These are phyloP conservation scores for Solanum chilense DNA, from an alignment of 257 asterid species.

Conservation along the genomic window DNA sequence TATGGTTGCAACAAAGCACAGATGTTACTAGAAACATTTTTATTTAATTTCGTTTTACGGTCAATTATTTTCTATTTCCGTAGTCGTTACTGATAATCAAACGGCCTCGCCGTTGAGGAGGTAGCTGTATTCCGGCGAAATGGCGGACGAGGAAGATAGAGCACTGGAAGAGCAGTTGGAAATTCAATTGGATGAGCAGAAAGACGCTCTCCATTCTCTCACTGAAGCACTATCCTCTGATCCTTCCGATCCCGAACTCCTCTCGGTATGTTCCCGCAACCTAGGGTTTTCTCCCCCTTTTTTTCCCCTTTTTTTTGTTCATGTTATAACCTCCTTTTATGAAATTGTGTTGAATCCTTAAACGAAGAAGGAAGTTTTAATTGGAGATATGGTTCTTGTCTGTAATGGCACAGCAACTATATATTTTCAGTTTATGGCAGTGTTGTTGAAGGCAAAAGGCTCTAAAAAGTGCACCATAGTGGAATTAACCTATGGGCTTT, in stretches of 20 bases:
- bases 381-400: background rate
- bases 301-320: background rate
- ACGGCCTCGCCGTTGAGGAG: background rate
- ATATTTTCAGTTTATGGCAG: background rate
- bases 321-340: background rate
- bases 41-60: background rate
- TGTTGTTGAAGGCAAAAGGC: background rate
- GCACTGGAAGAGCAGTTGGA: conserved; percentile 65
- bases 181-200: conserved; percentile 59
- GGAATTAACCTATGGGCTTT: background rate
- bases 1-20: background rate
- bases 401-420: background rate
- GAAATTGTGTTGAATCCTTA: background rate
- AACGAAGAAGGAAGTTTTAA: background rate
- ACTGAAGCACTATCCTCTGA: conserved; percentile 57
- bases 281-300: background rate
- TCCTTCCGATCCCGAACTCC: conserved; percentile 61
- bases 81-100: background rate
- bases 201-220: conserved; percentile 59
- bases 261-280: conserved; percentile 27
- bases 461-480: background rate
- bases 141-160: conserved; percentile 79
- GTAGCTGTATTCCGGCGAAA: conserved; percentile 2
- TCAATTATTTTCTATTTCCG: background rate
- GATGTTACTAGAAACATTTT: background rate